phyloP scores from a whole-genome alignment of 2,329 filamentous ascomycete genomes.

The Ascocoryne sarcoides region DNA sequence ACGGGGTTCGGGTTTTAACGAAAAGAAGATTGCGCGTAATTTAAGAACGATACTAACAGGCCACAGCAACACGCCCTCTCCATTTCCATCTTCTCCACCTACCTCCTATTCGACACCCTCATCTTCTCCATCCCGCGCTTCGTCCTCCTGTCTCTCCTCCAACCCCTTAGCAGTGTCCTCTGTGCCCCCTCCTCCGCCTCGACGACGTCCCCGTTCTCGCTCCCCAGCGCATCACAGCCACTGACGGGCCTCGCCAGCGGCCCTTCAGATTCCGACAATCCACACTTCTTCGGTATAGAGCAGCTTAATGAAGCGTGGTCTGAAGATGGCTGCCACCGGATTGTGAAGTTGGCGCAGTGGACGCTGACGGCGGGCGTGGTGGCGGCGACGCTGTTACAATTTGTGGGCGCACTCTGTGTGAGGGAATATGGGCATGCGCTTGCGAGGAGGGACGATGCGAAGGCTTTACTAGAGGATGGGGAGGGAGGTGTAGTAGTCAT shows the following conservation, averaged over 20 bases:
- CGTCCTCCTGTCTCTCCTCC: constrained; percentile 21
- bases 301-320: constrained; percentile 4
- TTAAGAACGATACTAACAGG: too few relatives aligned
- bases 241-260: background rate
- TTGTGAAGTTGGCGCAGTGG: constrained; percentile 17
- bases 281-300: too few relatives aligned
- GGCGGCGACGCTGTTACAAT: constrained; percentile 20
- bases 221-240: background rate
- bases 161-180: constrained; percentile 12
- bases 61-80: constrained; percentile 25
- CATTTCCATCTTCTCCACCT: constrained; percentile 26
- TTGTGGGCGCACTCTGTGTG: constrained; percentile 24
- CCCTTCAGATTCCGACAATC: too few relatives aligned
- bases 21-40: too few relatives aligned
- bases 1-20: too few relatives aligned
- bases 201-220: constrained; percentile 1
- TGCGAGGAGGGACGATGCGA: constrained; percentile 14
- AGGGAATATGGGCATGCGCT: constrained; percentile 22
- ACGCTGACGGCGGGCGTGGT: constrained; percentile 18
- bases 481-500: background rate
- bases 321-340: constrained; percentile 11
- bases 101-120: constrained; percentile 26
- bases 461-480: constrained; percentile 7
- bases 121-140: constrained; percentile 24
- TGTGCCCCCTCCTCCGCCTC: constrained; percentile 8